Evolutionary conservation across 768 basidiomycete species (phyloP).

Genomic region (Pleurotus tuber-regium): DNA sequence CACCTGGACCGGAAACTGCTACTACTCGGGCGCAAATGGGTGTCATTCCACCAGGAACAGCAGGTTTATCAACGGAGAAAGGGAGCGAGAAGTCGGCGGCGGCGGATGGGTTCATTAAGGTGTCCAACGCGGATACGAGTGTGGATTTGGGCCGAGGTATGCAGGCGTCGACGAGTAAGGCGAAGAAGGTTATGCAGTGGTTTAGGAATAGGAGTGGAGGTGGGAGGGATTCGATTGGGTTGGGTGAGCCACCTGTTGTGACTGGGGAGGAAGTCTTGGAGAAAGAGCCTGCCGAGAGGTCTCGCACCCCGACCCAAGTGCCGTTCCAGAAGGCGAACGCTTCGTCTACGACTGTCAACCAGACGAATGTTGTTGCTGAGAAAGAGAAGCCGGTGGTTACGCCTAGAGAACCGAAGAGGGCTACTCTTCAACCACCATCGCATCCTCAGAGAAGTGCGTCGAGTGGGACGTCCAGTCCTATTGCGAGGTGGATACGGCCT

Average conservation of each 20-base stretch:
- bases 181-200: constrained; percentile 98
- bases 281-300: constrained; percentile 13
- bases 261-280: constrained; percentile 11
- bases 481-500: constrained; percentile 17
- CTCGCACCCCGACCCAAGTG: constrained; percentile 25
- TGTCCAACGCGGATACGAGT: constrained; percentile 27
- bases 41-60: constrained; percentile 13
- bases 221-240: constrained; percentile 33
- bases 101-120: constrained; percentile 15
- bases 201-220: constrained; percentile 75
- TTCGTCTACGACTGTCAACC: constrained; percentile 32
- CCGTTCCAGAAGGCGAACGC: constrained; percentile 26
- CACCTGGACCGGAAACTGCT: constrained; percentile 24
- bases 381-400: too few species aligned
- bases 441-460: constrained; percentile 46
- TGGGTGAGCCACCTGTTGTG: constrained; percentile 21
- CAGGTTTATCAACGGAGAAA: too few species aligned
- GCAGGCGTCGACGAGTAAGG: constrained; percentile 80
- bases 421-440: constrained; percentile 21
- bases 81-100: too few species aligned
- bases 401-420: constrained; percentile 40
- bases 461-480: constrained; percentile 34
- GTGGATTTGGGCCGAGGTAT: constrained; percentile 32
- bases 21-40: constrained; percentile 9
- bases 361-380: constrained; percentile 18